phyloP scores from a whole-genome alignment of 2,329 filamentous ascomycete genomes.

The Emergomyces pasteurianus region DNA sequence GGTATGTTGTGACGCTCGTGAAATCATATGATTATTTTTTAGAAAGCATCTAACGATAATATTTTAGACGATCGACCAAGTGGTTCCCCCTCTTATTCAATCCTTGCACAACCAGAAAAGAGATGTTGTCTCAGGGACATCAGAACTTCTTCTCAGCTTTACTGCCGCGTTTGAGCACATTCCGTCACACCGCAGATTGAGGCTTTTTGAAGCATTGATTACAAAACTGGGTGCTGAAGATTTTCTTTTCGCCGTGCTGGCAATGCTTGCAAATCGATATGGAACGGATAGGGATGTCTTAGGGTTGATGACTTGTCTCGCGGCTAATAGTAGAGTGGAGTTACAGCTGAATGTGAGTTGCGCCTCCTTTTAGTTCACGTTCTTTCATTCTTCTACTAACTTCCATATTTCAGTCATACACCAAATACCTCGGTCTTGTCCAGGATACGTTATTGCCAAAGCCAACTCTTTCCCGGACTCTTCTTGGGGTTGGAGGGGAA shows the following conservation, averaged over 20 bases:
- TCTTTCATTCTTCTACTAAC: constrained; percentile 8
- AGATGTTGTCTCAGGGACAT: constrained; percentile 66
- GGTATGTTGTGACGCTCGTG: constrained; percentile 11
- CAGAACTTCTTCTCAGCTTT: constrained; percentile 88
- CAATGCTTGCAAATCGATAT: constrained; percentile 85
- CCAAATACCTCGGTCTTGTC: constrained; percentile 63
- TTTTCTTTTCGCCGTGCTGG: constrained; percentile 75
- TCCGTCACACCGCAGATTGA: constrained; percentile 69
- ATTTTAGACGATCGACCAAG: constrained; percentile 64
- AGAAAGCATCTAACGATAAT: constrained; percentile 21
- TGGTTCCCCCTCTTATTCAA: constrained; percentile 80
- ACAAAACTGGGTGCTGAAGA: constrained; percentile 76
- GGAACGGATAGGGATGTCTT: constrained; percentile 61
- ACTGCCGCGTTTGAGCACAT: constrained; percentile 95
- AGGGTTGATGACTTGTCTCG: constrained; percentile 63
- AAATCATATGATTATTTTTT: not conserved
- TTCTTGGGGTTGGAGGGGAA: constrained; percentile 50
- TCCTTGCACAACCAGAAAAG: constrained; percentile 70
- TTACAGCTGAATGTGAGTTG: constrained; percentile 50
- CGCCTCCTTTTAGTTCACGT: not conserved
- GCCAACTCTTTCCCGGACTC: constrained; percentile 57
- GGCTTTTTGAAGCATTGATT: constrained; percentile 73
- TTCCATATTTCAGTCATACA: constrained; percentile 46
- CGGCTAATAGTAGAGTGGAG: constrained; percentile 58
- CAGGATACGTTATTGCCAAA: constrained; percentile 65